Conservation (phyloP, 768 basidiomycete species). For the Amanita pallidorosea region DNA sequence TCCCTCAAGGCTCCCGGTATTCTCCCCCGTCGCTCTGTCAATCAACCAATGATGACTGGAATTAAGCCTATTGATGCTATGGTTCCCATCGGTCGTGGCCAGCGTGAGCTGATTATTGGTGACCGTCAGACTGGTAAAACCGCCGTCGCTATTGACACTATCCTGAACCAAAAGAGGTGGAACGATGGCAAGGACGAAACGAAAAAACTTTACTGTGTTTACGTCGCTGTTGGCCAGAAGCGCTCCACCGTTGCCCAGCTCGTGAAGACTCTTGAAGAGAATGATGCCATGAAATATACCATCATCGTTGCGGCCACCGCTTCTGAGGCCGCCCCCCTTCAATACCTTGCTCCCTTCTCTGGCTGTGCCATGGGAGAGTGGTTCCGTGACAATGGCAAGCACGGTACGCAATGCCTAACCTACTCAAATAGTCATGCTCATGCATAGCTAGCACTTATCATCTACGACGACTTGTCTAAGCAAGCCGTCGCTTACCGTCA, state of each 20-base stretch:
- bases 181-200: conserved; percentile 95
- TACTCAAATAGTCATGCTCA: conserved; percentile 6
- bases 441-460: conserved; percentile 66
- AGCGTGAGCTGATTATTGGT: conserved; percentile 99
- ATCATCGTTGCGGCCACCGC: conserved; percentile 99
- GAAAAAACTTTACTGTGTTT: conserved; percentile 99
- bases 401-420: conserved; percentile 44
- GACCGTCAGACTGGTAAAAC: conserved; percentile 99
- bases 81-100: conserved; percentile 99
- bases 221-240: conserved; percentile 99
- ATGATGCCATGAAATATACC: conserved; percentile 99
- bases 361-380: conserved; percentile 99
- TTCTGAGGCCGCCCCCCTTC: conserved; percentile 97
- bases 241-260: conserved; percentile 99
- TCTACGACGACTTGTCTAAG: conserved; percentile 99
- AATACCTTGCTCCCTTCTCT: conserved; percentile 99
- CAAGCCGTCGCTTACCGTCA: conserved; percentile 99
- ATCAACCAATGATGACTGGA: conserved; percentile 99
- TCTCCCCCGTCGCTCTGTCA: conserved; percentile 97
- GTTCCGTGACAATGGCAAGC: conserved; percentile 99
- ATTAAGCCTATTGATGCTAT: conserved; percentile 99
- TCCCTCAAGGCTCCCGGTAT: conserved; percentile 99
- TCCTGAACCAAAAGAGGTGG: conserved; percentile 99
- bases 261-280: conserved; percentile 99
- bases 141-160: conserved; percentile 98